Base-by-base conservation (phyloP, 345 rosid species). In the Euclidium syriacum region DNA sequence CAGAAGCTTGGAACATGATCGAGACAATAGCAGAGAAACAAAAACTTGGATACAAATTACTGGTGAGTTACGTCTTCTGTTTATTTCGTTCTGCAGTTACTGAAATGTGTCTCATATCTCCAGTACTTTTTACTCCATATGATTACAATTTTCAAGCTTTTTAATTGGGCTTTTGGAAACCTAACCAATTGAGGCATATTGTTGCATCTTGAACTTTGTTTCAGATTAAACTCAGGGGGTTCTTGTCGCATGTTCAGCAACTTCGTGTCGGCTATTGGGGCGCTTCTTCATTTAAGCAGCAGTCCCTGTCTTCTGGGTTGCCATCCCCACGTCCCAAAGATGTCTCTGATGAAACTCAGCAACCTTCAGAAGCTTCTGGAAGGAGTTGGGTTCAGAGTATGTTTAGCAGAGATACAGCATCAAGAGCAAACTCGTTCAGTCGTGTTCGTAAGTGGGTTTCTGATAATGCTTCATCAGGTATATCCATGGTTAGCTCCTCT, bases 381-480 rank as follows among this genome's bases (percentile, higher is more conserved):
- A 84, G 99, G 80, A 94, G 96, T 74, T 94, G 99, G 99, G 99
- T 90, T 44, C 99, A 94, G 73, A 94, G 99, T 75, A 94, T 94
- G 99, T 94, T 94, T 74, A 90, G 95, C 80, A 87, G 91, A 69
- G 99, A 90, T 44, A 76, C 87, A 48, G 62, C 85, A 20, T 80
- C 99, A 57, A 84, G 90, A 70, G 61, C 83, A 2, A 83, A 77
- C 67, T 87, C 97, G 44, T 82, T 85, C 75, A 58, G 79, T 63
- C 95, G 94, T 70, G 86, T 78, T 73, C 90, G 87, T 78, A 84
- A 66, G 71, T 80, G 91, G 91, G 72, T 88, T 64, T 87, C 97
- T 33, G 96, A 90, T 78, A 75, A 73, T 78, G 80, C 86, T 52
- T 67, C 79, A 77, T 74, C 86, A 59, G 94, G 86, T 85, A 74